Conservation (phyloP, 208 protist species). For the Novymonas esmeraldas region DNA sequence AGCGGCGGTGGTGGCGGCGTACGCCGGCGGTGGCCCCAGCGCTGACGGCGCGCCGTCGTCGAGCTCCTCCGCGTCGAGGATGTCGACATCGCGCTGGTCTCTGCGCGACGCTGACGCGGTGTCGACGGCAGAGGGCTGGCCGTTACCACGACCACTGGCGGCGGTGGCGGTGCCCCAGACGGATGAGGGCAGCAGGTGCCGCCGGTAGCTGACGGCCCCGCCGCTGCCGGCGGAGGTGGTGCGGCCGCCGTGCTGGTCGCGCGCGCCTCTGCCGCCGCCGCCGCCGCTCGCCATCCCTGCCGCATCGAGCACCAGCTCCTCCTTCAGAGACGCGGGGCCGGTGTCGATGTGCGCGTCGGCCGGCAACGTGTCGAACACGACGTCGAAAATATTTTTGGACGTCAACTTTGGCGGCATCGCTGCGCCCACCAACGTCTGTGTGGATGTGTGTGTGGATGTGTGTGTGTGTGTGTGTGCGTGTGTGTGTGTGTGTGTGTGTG, state of each 20-base stretch:
- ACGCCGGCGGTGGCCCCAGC: constrained; percentile 9
- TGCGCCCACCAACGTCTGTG: background rate
- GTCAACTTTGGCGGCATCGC: constrained; percentile 48
- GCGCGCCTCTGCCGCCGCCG: background rate
- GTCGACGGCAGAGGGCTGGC: background rate
- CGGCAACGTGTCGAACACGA: constrained; percentile 66
- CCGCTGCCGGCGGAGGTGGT: background rate
- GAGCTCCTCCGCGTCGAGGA: constrained; percentile 24
- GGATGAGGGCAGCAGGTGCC: constrained; percentile 18
- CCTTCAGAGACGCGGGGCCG: constrained; percentile 46
- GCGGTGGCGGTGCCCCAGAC: background rate
- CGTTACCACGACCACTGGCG: background rate
- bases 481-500: background rate
- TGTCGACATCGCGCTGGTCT: background rate
- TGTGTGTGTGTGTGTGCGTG: background rate
- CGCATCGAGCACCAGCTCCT: constrained; percentile 55
- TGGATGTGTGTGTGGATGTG: background rate
- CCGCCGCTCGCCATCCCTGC: constrained; percentile 9
- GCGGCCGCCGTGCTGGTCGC: background rate
- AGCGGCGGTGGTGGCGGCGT: background rate
- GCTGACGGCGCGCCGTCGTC: background rate
- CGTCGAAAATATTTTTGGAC: constrained; percentile 79
- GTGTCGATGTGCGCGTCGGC: constrained; percentile 62
- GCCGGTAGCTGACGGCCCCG: constrained; percentile 10
- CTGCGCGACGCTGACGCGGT: background rate